These are phyloP conservation scores for Metschnikowia lochheadii DNA, from an alignment of 805 yeast species.

Conservation along the genomic window DNA sequence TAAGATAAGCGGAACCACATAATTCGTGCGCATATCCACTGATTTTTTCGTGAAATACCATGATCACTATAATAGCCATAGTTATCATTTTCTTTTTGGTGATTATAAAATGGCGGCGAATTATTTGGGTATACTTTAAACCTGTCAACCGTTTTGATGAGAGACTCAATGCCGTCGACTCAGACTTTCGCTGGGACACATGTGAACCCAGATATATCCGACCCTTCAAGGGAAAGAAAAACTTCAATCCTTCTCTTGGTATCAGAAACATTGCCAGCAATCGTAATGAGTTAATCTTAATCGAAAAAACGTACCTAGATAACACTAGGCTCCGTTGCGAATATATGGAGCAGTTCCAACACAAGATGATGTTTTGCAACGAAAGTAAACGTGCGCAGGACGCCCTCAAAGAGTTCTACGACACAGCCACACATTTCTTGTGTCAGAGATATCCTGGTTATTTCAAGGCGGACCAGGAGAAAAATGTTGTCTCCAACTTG, in stretches of 20 bases:
- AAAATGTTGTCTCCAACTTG: conserved; percentile 28
- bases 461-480: conserved; percentile 32
- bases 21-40: background rate
- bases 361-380: conserved; percentile 20
- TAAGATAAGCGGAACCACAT: background rate
- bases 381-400: conserved; percentile 18
- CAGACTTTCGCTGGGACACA: conserved; percentile 30
- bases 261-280: conserved; percentile 26
- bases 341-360: conserved; percentile 26
- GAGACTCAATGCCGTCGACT: conserved; percentile 8
- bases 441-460: conserved; percentile 50
- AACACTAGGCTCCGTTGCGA: conserved; percentile 39
- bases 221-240: conserved; percentile 35
- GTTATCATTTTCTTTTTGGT: background rate
- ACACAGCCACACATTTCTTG: conserved; percentile 37
- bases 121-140: background rate
- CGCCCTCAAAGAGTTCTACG: conserved; percentile 51
- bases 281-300: conserved; percentile 52
- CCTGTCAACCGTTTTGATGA: background rate
- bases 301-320: conserved; percentile 57
- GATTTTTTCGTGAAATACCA: background rate
- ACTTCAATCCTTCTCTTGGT: conserved; percentile 35
- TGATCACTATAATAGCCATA: background rate
- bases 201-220: conserved; percentile 40
- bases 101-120: background rate